Percentiles rank a stretch among this genome's conserved stretches.
phyloP scores from a whole-genome alignment of 2,329 filamentous ascomycete genomes.

The Cladosporium sp. region DNA sequence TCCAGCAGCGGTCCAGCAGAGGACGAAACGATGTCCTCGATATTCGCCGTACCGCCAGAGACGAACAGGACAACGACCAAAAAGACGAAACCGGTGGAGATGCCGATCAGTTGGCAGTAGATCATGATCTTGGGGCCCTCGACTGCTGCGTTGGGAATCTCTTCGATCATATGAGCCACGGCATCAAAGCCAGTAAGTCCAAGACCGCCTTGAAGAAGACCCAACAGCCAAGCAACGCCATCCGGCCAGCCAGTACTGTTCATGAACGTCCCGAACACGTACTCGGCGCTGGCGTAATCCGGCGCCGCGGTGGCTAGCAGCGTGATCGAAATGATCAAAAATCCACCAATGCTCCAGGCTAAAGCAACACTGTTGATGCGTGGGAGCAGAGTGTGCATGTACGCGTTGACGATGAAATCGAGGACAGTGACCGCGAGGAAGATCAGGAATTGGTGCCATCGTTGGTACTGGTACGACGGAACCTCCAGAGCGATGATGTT shows the following conservation, averaged over 20 bases:
- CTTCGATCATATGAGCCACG: slow-evolving; percentile 54
- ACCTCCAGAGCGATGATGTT: slow-evolving; percentile 62
- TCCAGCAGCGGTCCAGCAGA: slow-evolving; percentile 60
- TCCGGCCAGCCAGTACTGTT: slow-evolving; percentile 70
- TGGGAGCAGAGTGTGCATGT: slow-evolving; percentile 60
- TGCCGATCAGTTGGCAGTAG: slow-evolving; percentile 63
- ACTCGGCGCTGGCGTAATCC: slow-evolving; percentile 61
- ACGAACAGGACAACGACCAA: slow-evolving; percentile 65
- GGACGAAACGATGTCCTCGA: slow-evolving; percentile 57
- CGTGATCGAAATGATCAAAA: slow-evolving; percentile 66
- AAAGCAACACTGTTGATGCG: slow-evolving; percentile 66
- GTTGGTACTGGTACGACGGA: slow-evolving; percentile 54
- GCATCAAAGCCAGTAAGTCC: slow-evolving; percentile 47
- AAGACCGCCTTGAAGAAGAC: slow-evolving; percentile 56
- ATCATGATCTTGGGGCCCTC: slow-evolving; percentile 68
- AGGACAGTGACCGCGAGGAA: slow-evolving; percentile 61
- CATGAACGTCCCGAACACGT: slow-evolving; percentile 65
- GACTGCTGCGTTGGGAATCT: slow-evolving; percentile 59
- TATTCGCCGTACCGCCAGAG: slow-evolving; percentile 49
- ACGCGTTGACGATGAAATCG: slow-evolving; percentile 63
- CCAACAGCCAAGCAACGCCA: slow-evolving; percentile 61
- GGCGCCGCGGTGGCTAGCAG: slow-evolving; percentile 63
- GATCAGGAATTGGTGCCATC: slow-evolving; percentile 70
- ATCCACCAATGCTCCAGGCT: slow-evolving; percentile 66
- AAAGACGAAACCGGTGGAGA: slow-evolving; percentile 63